Conservation (phyloP, 768 basidiomycete genomes). For the Russula lepida region DNA sequence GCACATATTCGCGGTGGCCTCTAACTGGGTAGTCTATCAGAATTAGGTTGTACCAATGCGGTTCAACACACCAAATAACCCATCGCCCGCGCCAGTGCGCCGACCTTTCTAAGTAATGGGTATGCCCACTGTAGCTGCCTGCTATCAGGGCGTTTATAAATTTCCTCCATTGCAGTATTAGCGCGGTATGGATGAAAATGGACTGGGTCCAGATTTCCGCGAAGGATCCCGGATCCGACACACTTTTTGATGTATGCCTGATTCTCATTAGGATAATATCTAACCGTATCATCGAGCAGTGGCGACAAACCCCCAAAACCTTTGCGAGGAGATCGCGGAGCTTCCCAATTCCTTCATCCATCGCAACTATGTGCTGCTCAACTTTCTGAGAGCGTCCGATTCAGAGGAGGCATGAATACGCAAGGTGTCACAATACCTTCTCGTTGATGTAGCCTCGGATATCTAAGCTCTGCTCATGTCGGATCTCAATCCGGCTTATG, state of each 20-base stretch:
- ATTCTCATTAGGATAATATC: not conserved
- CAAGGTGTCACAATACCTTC: conserved; percentile 44
- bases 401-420: not conserved
- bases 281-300: not conserved
- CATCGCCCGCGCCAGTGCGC: conserved; percentile 71
- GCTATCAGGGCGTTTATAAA: conserved; percentile 25
- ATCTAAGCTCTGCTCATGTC: conserved; percentile 86
- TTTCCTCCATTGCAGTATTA: conserved; percentile 35
- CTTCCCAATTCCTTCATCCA: conserved; percentile 56
- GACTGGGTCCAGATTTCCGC: conserved; percentile 42
- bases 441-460: conserved; percentile 78
- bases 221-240: conserved; percentile 34
- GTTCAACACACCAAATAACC: conserved; percentile 62
- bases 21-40: conserved; percentile 43
- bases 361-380: conserved; percentile 68
- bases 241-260: conserved; percentile 1
- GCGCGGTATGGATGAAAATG: conserved; percentile 59
- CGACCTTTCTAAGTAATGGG: conserved; percentile 43
- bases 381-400: conserved; percentile 41
- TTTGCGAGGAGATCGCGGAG: conserved; percentile 60
- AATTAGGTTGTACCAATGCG: conserved; percentile 4
- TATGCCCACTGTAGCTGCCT: conserved; percentile 41
- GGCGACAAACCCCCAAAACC: conserved; percentile 60
- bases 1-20: conserved; percentile 76
- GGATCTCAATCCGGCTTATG: conserved; percentile 90